Conservation (phyloP, 2,329 filamentous ascomycete genomes). For the Neonectria coccinea region DNA sequence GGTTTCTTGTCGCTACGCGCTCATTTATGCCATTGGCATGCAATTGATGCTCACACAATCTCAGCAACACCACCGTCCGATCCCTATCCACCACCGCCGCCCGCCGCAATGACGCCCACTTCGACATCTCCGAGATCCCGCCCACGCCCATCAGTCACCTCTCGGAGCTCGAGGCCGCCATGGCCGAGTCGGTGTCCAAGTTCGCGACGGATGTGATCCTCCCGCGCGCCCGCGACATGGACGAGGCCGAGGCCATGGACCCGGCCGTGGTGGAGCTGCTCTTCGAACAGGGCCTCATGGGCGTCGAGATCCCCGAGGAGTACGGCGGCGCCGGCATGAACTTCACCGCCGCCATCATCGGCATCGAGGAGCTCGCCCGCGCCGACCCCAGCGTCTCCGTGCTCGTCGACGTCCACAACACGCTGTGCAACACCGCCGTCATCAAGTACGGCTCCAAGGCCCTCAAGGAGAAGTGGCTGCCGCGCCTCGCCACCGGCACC, state of each 20-base stretch:
- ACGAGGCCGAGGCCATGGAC: constrained; percentile 96
- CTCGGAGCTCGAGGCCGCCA: constrained; percentile 88
- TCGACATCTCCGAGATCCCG: constrained; percentile 79
- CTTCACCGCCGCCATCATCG: constrained; percentile 95
- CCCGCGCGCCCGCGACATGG: constrained; percentile 95
- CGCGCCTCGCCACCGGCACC: constrained; percentile 88
- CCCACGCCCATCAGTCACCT: constrained; percentile 95
- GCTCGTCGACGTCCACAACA: constrained; percentile 97
- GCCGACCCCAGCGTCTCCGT: constrained; percentile 96
- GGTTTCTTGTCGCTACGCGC: background rate
- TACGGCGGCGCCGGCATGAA: constrained; percentile 98
- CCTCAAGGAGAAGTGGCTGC: constrained; percentile 87
- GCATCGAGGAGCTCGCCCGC: constrained; percentile 94
- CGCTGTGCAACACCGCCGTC: constrained; percentile 93
- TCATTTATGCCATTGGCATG: background rate
- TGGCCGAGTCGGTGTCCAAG: constrained; percentile 90
- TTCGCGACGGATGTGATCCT: constrained; percentile 91
- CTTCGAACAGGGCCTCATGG: constrained; percentile 98
- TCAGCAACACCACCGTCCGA: constrained; percentile 56
- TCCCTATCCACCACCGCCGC: constrained; percentile 70
- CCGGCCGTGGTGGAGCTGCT: constrained; percentile 87
- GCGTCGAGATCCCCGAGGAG: constrained; percentile 96
- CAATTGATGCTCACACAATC: constrained; percentile 24
- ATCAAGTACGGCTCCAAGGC: constrained; percentile 84
- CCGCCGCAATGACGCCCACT: constrained; percentile 57